These are phyloP conservation scores for Mycosphaerella arachidis DNA, from an alignment of 2,329 filamentous ascomycete species.

Conservation along the genomic window DNA sequence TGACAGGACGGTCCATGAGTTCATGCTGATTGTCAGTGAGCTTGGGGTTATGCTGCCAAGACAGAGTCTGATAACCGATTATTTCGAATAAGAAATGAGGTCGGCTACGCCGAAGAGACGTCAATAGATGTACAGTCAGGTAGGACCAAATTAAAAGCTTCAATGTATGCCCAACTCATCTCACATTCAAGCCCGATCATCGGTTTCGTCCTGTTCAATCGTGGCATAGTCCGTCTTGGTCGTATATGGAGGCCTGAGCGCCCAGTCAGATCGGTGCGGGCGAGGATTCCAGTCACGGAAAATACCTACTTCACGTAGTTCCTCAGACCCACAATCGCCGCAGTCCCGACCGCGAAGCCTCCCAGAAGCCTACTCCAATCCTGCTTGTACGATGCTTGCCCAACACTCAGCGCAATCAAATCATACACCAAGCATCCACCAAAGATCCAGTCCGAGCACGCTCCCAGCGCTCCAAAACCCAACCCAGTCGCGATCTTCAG, in stretches of 20 bases:
- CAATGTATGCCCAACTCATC: not conserved
- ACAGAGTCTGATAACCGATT: not conserved
- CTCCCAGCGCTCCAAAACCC: conserved; percentile 50
- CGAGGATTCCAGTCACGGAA: not conserved
- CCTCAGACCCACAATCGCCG: conserved; percentile 50
- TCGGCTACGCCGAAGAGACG: not conserved
- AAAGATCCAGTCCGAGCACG: conserved; percentile 56
- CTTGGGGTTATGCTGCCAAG: not conserved
- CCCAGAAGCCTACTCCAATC: conserved; percentile 51
- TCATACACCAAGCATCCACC: conserved; percentile 58
- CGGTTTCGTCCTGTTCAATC: conserved; percentile 27
- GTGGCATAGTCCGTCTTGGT: conserved; percentile 23
- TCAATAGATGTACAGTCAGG: not conserved
- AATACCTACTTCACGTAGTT: conserved; percentile 50
- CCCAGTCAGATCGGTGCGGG: conserved; percentile 10
- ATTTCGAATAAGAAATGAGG: not conserved
- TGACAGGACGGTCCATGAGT: not conserved
- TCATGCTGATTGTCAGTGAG: not conserved
- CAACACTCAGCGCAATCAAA: conserved; percentile 51
- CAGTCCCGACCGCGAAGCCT: conserved; percentile 49
- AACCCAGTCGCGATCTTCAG: conserved; percentile 53
- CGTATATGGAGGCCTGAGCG: conserved; percentile 31
- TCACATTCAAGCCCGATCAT: conserved; percentile 21
- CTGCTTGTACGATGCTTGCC: conserved; percentile 48
- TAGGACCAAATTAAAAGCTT: not conserved